Conservation (phyloP, 2,329 filamentous ascomycete species). For the Paracamarosporium sp. region DNA sequence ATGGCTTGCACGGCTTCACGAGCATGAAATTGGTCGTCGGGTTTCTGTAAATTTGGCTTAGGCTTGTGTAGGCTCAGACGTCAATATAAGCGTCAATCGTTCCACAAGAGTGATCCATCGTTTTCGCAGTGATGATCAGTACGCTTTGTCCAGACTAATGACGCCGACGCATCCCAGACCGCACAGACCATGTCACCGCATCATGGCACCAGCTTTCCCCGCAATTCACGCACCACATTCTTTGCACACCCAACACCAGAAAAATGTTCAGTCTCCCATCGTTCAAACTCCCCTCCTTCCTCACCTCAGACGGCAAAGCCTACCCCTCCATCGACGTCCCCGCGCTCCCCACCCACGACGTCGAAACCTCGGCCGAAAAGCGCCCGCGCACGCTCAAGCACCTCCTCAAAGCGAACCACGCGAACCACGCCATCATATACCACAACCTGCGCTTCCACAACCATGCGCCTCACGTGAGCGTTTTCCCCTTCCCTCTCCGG, state of each 20-base stretch:
- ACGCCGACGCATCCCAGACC: conserved; percentile 6
- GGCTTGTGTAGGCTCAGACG: conserved; percentile 1
- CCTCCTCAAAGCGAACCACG: conserved; percentile 88
- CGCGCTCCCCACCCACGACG: conserved; percentile 73
- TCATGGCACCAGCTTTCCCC: conserved; percentile 12
- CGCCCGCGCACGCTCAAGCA: conserved; percentile 86
- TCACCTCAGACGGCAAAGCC: conserved; percentile 7
- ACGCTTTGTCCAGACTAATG: neutral
- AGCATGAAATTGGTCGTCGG: neutral
- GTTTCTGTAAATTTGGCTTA: neutral
- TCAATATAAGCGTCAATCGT: neutral
- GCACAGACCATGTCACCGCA: conserved; percentile 8
- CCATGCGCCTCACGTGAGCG: conserved; percentile 74
- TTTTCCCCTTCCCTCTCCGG: too few relatives aligned
- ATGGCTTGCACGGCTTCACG: conserved; percentile 22
- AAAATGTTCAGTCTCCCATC: conserved; percentile 25
- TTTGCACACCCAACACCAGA: neutral
- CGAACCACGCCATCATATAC: conserved; percentile 84
- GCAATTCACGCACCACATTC: conserved; percentile 1
- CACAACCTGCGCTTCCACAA: conserved; percentile 80
- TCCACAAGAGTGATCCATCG: neutral
- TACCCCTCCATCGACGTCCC: conserved; percentile 55
- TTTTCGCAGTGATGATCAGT: neutral
- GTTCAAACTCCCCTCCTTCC: conserved; percentile 22
- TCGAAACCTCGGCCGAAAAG: conserved; percentile 82